These are phyloP conservation scores for Penicillium fuscoglaucum DNA, from an alignment of 2,329 filamentous ascomycete genomes.

Conservation along the genomic window DNA sequence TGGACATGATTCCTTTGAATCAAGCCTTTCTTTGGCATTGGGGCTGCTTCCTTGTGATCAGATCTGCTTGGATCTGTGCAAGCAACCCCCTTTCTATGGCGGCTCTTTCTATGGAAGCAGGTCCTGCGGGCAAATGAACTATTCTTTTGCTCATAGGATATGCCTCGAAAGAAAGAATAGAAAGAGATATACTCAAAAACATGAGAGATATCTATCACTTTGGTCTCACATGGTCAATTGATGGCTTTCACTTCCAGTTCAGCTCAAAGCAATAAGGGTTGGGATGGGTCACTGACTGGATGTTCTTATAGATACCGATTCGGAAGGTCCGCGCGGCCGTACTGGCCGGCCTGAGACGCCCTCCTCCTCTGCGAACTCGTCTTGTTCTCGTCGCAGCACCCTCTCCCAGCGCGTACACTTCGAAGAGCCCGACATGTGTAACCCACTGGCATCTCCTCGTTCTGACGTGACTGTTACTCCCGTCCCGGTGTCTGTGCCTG, in stretches of 20 bases:
- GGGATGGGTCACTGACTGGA: not conserved
- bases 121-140: not conserved
- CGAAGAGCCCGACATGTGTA: conserved; percentile 1
- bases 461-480: not conserved
- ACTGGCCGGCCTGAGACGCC: not conserved
- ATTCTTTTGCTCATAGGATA: not conserved
- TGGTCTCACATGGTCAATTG: not conserved
- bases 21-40: not conserved
- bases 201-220: not conserved
- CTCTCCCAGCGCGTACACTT: not conserved
- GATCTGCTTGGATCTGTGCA: not conserved
- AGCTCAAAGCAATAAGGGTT: not conserved
- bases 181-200: not conserved
- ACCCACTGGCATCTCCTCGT: not conserved
- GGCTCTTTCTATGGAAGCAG: not conserved
- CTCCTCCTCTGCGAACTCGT: not conserved
- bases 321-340: not conserved
- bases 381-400: not conserved
- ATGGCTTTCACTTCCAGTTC: not conserved
- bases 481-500: not conserved
- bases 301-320: not conserved
- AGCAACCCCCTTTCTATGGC: not conserved
- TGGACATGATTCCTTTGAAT: not conserved
- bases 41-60: not conserved
- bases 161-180: not conserved